Base-by-base conservation (phyloP, 345 rosid genomes). In the Nephelium lappaceum region DNA sequence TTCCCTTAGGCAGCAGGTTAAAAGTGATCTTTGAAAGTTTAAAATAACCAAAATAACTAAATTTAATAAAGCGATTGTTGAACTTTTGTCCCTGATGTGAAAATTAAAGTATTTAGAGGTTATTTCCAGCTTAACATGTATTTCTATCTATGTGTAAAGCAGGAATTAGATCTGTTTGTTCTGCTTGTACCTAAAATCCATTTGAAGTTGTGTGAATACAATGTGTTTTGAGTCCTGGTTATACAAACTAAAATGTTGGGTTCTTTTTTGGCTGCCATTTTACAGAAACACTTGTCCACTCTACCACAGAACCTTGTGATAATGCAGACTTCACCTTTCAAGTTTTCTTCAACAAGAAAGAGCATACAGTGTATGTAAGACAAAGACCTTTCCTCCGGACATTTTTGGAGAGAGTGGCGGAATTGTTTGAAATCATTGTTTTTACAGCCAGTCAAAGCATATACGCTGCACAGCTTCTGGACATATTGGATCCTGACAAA, bases 261-360 rank as follows among this genome's bases (percentile, higher is more conserved):
- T 43, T 78, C 53, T 57, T 79, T 66, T 63, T 47, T 72, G 49
- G 43, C 68, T 47, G 62, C 69, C 16, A 57, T 62, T 63, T 53
- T 85, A 87, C 94, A 93, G 98, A 95, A 87, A 95, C 98, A 76
- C 90, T 95, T 43, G 94, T 95, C 80, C 98, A 95, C 83, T 95
- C 98, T 55, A 88, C 94, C 31, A 77, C 89, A 86, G 95, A 91
- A 82, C 83, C 86, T 39, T 89, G 92, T 81, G 88, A 80, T 68
- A 86, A 74, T 86, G 94, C 95, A n/a, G 94, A 95, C 88, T 95
- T 95, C 87, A 89, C 92, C 71, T 91, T 95, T 75, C 83, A 78
- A 81, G 95, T 93, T 71, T 89, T 89, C 78, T 95, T 91, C 90
- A 88, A 91, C 85, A 84, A 91, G 97, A 90, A 88, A 88, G 98